Base-by-base conservation (phyloP, 2,329 filamentous ascomycete species). In the Aspergillus brunneoviolaceus region DNA sequence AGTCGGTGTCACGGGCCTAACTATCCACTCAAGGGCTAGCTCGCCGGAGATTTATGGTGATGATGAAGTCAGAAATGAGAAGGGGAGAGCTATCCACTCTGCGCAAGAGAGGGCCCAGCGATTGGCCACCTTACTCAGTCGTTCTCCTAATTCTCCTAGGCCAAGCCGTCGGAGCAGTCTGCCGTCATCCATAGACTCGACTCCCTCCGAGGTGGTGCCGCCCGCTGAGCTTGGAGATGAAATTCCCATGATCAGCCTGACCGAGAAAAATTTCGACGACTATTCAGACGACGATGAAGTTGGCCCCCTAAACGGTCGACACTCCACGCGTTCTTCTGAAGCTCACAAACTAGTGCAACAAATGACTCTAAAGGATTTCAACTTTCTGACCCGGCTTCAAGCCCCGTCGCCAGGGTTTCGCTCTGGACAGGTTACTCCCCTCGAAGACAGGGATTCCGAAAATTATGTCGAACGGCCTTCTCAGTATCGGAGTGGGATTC, bases 401-500 rank as follows among this genome's bases (percentile, higher is more conserved):
- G 66, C 72, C 59, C 69, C 68, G 5, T 71, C 71, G 51, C 65
- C 72, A 23, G 69, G 69, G 27, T 61, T 74, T 33, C 65, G 69
- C n/a, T 75, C 75, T n/a, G 72, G 72, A 25, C 71, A 72, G 50
- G 64, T 62, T 27, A 76, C 73, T 19, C 71, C 71, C 5, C 61
- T 71, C 11, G 74, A 74, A 53, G 76, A 77, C 48, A 67, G 72
- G 42, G 80, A 85, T 49, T 80, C 83, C 23, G 83, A 85, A 49
- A 82, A 85, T 58, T 91, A 90, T 69, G 84, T 90, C 19, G 86
- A 88, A 49, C 81, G 82, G 48, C 90, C 90, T 4, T 77, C 81
- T 23, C 84, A 88, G 63, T 93, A 91, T 72, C 85, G 87, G 53
- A 88, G 87, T 31, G 90, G 91, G 31, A 85, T 94, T 51, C 79